Evolutionary conservation across 495 filamentous ascomycete genomes (phyloP).

Genomic region (Penicillium canescens): DNA sequence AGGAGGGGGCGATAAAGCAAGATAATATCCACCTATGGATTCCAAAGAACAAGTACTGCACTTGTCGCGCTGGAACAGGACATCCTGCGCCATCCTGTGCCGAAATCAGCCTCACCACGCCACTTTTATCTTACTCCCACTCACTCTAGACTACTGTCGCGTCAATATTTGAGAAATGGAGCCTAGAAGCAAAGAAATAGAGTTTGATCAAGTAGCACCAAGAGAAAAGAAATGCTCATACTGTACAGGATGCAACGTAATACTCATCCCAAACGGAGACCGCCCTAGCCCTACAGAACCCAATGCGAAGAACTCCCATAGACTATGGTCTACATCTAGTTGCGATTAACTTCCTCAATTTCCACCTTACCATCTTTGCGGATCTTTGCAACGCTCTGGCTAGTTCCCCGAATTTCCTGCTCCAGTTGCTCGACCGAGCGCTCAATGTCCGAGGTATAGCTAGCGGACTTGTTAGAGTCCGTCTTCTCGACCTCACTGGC

Average conservation of each 20-base stretch:
- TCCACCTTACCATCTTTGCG: constrained; percentile 67
- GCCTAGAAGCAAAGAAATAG: constrained; percentile 1
- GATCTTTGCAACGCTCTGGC: constrained; percentile 57
- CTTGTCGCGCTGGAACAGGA: no score
- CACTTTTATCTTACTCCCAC: no score
- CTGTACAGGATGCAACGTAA: constrained; percentile 12
- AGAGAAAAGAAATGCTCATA: constrained; percentile 21
- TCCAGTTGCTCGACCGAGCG: constrained; percentile 35
- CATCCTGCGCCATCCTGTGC: no score
- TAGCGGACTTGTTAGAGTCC: constrained; percentile 20
- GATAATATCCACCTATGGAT: no score
- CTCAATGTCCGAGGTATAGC: constrained; percentile 25
- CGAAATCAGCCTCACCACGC: background rate
- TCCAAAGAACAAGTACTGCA: no score
- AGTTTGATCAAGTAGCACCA: constrained; percentile 10
- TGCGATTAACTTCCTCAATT: constrained; percentile 57
- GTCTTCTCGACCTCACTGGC: constrained; percentile 17
- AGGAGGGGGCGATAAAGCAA: no score
- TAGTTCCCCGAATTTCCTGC: constrained; percentile 36
- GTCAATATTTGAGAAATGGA: background rate
- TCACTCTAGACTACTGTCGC: no score
- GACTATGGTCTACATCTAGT: constrained; percentile 8
- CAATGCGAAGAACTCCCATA: constrained; percentile 11
- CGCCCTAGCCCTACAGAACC: constrained; percentile 15
- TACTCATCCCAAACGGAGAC: constrained; percentile 13